These are phyloP conservation scores for Ophiostoma sp. DNA, from an alignment of 2,329 filamentous ascomycete genomes.

Conservation along the genomic window DNA sequence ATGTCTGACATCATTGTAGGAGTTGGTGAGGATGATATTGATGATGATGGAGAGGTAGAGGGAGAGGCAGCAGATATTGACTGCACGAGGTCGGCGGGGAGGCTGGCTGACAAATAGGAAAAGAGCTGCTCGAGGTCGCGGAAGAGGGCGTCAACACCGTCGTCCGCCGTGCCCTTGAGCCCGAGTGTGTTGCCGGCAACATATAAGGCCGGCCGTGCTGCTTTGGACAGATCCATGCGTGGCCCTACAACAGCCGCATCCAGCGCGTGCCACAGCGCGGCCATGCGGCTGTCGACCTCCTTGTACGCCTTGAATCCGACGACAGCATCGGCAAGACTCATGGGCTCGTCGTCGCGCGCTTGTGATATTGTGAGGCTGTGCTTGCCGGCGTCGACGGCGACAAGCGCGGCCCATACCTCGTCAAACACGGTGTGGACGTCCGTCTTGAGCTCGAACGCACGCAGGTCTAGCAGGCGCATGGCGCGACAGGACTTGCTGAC, in stretches of 20 bases:
- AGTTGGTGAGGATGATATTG: conserved; percentile 31
- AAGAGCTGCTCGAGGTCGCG: conserved; percentile 49
- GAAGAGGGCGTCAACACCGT: conserved; percentile 47
- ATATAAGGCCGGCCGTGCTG: conserved; percentile 38
- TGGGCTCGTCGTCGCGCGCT: conserved; percentile 42
- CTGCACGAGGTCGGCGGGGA: conserved; percentile 51
- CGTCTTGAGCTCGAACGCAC: conserved; percentile 60
- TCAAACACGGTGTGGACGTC: conserved; percentile 62
- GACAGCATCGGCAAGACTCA: conserved; percentile 50
- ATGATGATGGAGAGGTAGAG: neutral
- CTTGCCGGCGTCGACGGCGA: conserved; percentile 55
- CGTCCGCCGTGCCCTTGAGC: conserved; percentile 40
- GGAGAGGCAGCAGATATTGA: conserved; percentile 50
- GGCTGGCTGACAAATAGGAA: conserved; percentile 45
- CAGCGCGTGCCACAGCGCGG: conserved; percentile 56
- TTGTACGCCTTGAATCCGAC: conserved; percentile 54
- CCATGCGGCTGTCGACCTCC: conserved; percentile 55
- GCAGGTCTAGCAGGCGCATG: conserved; percentile 58
- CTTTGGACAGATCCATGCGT: conserved; percentile 44
- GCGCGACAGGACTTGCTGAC: conserved; percentile 57
- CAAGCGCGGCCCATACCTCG: conserved; percentile 63
- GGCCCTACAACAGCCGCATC: conserved; percentile 57
- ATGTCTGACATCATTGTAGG: conserved; percentile 63
- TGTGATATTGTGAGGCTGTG: conserved; percentile 32
- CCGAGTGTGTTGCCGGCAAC: conserved; percentile 43